A percentile compares a stretch with the other conserved stretches of the same genome.
These are phyloP conservation scores for Chlamydomonas schloesseri DNA, from an alignment of 139 green algal genomes.

Conservation along the genomic window DNA sequence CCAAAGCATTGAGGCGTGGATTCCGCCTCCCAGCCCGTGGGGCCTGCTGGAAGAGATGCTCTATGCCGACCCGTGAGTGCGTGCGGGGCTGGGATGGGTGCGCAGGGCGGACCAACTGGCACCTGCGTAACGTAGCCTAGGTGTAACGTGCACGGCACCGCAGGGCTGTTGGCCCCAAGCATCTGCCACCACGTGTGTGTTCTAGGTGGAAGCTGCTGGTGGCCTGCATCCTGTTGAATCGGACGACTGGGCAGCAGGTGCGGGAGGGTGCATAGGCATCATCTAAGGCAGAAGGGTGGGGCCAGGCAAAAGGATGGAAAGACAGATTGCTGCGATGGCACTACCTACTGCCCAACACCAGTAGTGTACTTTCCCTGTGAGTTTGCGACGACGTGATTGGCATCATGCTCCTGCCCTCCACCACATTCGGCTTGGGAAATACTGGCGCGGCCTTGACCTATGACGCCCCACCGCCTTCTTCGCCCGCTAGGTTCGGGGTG, in stretches of 20 bases:
- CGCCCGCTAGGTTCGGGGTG: conserved; percentile 83
- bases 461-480: neutral
- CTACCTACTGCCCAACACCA: no score
- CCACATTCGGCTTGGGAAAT: no score
- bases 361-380: no score
- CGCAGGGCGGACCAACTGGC: conserved; percentile 66
- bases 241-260: conserved; percentile 82
- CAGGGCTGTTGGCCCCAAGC: no score
- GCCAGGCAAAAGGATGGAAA: neutral
- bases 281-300: neutral
- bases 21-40: conserved; percentile 78
- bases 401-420: no score
- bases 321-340: no score
- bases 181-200: no score
- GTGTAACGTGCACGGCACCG: neutral
- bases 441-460: no score
- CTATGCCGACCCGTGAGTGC: conserved; percentile 86
- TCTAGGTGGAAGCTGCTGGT: conserved; percentile 89
- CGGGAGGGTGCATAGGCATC: neutral
- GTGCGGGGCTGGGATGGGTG: conserved; percentile 84
- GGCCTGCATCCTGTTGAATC: conserved; percentile 72
- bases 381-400: no score
- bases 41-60: conserved; percentile 86
- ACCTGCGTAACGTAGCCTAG: neutral
- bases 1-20: no score